Conservation (phyloP, 352 stramenopile genomes). For the Globisporangium takayamanum region DNA sequence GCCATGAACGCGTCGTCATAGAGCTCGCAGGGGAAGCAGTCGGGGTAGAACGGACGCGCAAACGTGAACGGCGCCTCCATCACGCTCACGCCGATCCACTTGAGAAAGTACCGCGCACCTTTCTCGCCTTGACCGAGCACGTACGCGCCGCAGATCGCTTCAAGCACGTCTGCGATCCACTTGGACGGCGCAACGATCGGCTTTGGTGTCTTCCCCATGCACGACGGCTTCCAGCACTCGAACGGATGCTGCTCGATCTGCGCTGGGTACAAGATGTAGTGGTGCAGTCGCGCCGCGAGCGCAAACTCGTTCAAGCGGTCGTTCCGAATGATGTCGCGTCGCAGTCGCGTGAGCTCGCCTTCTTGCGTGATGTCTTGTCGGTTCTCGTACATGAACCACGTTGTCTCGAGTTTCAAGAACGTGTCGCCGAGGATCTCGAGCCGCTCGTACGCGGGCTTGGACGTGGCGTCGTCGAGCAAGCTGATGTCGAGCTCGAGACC, state of each 20-base stretch:
- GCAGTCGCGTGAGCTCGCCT: slow-evolving; percentile 63
- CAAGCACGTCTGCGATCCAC: slow-evolving; percentile 81
- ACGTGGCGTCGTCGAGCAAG: slow-evolving; percentile 75
- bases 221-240: slow-evolving; percentile 83
- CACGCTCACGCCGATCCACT: slow-evolving; percentile 69
- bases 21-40: slow-evolving; percentile 61
- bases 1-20: slow-evolving; percentile 29
- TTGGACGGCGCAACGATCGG: slow-evolving; percentile 67
- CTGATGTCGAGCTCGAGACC: slow-evolving; percentile 66
- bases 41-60: slow-evolving; percentile 45
- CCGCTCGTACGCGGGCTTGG: slow-evolving; percentile 79
- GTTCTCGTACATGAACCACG: slow-evolving; percentile 79
- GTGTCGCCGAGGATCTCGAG: slow-evolving; percentile 82
- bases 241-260: slow-evolving; percentile 82
- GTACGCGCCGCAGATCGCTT: slow-evolving; percentile 78
- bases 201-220: slow-evolving; percentile 76
- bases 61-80: slow-evolving; percentile 39
- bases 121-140: slow-evolving; percentile 62
- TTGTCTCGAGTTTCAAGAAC: slow-evolving; percentile 82
- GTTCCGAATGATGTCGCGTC: slow-evolving; percentile 83
- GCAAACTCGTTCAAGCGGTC: slow-evolving; percentile 76
- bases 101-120: slow-evolving; percentile 68
- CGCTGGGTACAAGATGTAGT: slow-evolving; percentile 75
- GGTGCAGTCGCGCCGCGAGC: slow-evolving; percentile 44
- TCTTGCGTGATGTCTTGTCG: slow-evolving; percentile 67